A percentile compares a stretch with the other conserved stretches of the same genome.
phyloP scores from a whole-genome alignment of 345 rosid species.

The Reutealis trisperma region DNA sequence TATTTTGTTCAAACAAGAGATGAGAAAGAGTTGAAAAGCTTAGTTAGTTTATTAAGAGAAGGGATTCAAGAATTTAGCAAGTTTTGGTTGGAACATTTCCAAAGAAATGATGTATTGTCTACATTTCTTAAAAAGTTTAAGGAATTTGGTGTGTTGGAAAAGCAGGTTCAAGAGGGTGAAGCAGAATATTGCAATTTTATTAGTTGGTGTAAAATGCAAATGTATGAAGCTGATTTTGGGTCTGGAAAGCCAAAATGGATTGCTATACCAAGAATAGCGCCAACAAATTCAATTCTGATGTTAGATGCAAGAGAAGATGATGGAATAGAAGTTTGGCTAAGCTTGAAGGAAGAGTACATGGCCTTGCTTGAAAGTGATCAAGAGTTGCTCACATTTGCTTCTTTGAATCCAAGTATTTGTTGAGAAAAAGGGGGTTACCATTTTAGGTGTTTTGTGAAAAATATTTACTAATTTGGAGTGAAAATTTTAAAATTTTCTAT shows the following conservation, averaged over 20 bases:
- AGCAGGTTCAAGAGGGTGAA: neutral
- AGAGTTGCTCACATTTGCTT: too few relatives aligned
- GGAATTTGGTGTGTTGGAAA: neutral
- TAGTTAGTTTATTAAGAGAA: too few relatives aligned
- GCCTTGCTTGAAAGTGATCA: conserved; percentile 8
- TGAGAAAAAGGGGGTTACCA: too few relatives aligned
- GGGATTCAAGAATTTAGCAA: neutral
- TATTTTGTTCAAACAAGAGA: neutral
- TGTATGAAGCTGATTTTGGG: conserved; percentile 31
- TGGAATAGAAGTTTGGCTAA: conserved; percentile 30
- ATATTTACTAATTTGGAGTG: too few relatives aligned
- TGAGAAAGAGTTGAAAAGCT: neutral
- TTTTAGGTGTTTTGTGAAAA: too few relatives aligned
- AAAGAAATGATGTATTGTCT: neutral
- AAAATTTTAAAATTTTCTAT: too few relatives aligned
- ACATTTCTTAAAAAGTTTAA: neutral
- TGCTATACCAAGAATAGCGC: neutral
- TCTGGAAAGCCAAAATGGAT: conserved; percentile 35
- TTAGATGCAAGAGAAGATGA: conserved; percentile 18
- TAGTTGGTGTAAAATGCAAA: conserved; percentile 24
- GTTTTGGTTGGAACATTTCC: neutral
- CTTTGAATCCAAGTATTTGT: neutral
- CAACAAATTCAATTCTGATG: conserved; percentile 3
- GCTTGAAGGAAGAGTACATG: conserved; percentile 19
- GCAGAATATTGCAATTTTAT: neutral